Evolutionary conservation across 2,329 filamentous ascomycete genomes (phyloP).

Genomic region (Rhexocercosporidium sp.): DNA sequence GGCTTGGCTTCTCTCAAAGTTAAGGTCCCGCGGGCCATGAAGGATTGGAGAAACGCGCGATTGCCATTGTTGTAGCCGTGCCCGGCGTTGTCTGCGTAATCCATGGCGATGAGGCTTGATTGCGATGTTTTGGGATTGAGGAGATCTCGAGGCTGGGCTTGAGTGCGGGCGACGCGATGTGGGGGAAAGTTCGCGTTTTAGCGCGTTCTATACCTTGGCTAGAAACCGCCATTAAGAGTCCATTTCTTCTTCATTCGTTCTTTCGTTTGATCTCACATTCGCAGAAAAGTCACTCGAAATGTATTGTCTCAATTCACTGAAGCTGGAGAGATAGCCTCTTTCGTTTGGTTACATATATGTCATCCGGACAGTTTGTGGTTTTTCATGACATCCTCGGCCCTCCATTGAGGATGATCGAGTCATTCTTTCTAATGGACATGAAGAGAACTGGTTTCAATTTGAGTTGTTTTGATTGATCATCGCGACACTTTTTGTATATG

Average conservation of each 20-base stretch:
- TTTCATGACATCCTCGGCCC: too few species aligned
- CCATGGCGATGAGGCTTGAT: neutral
- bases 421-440: too few species aligned
- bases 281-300: neutral
- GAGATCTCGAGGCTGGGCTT: neutral
- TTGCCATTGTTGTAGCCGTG: slow-evolving; percentile 60
- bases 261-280: neutral
- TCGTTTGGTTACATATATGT: too few species aligned
- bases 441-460: too few species aligned
- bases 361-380: too few species aligned
- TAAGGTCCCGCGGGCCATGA: slow-evolving; percentile 79
- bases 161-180: slow-evolving; percentile 22
- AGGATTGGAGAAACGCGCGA: slow-evolving; percentile 88
- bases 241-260: neutral
- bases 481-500: too few species aligned
- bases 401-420: too few species aligned
- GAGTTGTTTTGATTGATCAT: too few species aligned
- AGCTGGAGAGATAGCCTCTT: too few species aligned
- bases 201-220: neutral
- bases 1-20: slow-evolving; percentile 75
- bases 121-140: neutral
- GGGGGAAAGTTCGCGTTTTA: slow-evolving; percentile 16
- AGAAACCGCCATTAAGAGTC: neutral
- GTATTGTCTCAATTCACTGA: too few species aligned
- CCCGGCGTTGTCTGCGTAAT: slow-evolving; percentile 18